Evolutionary conservation across 495 filamentous ascomycete genomes (phyloP).

Genomic region (Cairneyella variabilis): DNA sequence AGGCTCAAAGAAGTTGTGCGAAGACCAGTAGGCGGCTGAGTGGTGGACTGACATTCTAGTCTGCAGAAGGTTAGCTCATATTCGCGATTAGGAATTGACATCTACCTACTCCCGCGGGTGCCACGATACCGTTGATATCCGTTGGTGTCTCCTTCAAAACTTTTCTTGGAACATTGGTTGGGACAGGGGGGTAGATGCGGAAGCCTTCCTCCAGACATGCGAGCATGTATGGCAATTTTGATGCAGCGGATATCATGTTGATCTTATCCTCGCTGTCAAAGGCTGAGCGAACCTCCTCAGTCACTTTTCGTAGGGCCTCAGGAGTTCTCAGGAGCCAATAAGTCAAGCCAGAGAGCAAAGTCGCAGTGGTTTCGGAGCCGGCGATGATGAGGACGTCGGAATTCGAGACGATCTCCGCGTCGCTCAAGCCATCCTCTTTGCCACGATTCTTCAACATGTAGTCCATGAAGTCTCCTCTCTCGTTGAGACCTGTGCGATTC

Average conservation of each 20-base stretch:
- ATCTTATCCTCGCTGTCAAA: constrained; percentile 51
- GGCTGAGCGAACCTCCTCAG: constrained; percentile 47
- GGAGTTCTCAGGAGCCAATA: constrained; percentile 49
- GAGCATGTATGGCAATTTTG: constrained; percentile 49
- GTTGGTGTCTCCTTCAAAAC: too few relatives aligned
- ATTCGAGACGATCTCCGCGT: background rate
- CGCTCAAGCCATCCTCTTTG: background rate
- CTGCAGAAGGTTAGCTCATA: background rate
- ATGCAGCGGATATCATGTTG: constrained; percentile 35
- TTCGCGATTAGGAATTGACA: background rate
- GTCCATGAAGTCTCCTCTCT: constrained; percentile 3
- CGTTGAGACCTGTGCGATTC: too few relatives aligned
- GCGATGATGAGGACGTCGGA: constrained; percentile 30
- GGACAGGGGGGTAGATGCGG: constrained; percentile 53
- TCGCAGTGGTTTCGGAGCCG: constrained; percentile 59
- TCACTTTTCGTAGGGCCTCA: constrained; percentile 32
- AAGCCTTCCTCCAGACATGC: constrained; percentile 57
- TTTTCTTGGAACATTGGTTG: too few relatives aligned
- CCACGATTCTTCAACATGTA: background rate
- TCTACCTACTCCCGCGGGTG: constrained; percentile 24
- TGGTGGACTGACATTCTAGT: background rate
- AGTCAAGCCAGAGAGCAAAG: constrained; percentile 44
- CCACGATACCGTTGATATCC: constrained; percentile 43
- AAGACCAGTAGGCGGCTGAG: background rate
- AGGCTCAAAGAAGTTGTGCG: constrained; percentile 9